These are phyloP conservation scores for Torrubiella hemipterigena DNA, from an alignment of 2,329 filamentous ascomycete genomes.

Conservation along the genomic window DNA sequence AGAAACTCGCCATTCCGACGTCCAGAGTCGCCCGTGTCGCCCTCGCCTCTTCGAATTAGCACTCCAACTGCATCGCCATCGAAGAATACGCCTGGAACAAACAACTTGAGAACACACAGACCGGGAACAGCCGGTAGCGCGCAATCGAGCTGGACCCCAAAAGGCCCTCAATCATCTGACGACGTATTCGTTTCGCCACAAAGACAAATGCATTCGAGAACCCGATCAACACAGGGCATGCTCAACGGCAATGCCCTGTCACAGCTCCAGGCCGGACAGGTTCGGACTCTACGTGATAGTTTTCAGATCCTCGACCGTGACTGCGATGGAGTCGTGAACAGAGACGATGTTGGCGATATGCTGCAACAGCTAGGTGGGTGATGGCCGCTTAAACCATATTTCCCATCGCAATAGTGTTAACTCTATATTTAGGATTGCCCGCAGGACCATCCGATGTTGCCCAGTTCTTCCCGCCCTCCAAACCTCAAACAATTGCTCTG, in stretches of 20 bases:
- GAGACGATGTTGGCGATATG: slow-evolving; percentile 79
- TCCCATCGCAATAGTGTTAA: slow-evolving; percentile 5
- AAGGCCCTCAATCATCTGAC: too few relatives aligned
- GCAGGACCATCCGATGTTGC: slow-evolving; percentile 59
- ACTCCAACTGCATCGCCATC: slow-evolving; percentile 53
- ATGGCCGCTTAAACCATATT: neutral
- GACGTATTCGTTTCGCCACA: slow-evolving; percentile 9
- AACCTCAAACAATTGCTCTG: slow-evolving; percentile 64
- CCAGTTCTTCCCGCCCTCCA: slow-evolving; percentile 67
- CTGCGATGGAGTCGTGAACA: slow-evolving; percentile 71
- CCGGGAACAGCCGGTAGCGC: slow-evolving; percentile 27
- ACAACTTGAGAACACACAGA: slow-evolving; percentile 21
- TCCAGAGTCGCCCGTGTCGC: slow-evolving; percentile 51
- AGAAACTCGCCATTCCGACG: slow-evolving; percentile 54
- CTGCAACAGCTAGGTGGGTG: slow-evolving; percentile 64
- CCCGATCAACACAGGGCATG: slow-evolving; percentile 21
- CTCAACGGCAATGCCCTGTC: slow-evolving; percentile 46
- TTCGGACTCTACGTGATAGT: slow-evolving; percentile 78
- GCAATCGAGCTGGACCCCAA: slow-evolving; percentile 25
- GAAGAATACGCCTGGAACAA: slow-evolving; percentile 20
- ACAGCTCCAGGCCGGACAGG: slow-evolving; percentile 67
- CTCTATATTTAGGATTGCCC: slow-evolving; percentile 49
- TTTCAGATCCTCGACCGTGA: slow-evolving; percentile 90
- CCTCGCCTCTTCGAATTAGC: slow-evolving; percentile 50
- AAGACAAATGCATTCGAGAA: slow-evolving; percentile 24